A percentile compares a stretch with the other conserved stretches of the same genome.
Conservation (phyloP, 306 rosid genomes). For the Cucurbita pepo region DNA sequence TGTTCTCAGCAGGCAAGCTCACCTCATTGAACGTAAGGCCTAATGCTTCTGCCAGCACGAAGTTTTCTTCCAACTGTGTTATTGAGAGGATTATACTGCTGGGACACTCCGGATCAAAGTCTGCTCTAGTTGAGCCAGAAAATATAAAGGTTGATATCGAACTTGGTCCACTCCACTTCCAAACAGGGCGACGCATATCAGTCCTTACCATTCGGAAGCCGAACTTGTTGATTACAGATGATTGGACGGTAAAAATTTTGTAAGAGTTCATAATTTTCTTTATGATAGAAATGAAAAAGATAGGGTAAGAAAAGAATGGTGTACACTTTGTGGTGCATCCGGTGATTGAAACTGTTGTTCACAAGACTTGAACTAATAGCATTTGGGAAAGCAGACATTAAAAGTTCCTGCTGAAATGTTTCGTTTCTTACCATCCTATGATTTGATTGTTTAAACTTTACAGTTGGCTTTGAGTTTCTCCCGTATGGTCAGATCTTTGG, state of each 20-base stretch:
- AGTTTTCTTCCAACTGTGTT: constrained; percentile 25
- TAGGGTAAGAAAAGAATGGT: background rate
- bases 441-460: background rate
- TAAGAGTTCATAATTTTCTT: constrained; percentile 4
- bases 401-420: background rate
- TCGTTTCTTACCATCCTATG: background rate
- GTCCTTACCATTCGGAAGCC: constrained; percentile 66
- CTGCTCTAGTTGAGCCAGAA: constrained; percentile 53
- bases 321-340: background rate
- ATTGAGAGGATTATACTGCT: constrained; percentile 76
- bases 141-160: constrained; percentile 40
- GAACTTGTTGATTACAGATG: constrained; percentile 44
- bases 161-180: constrained; percentile 55
- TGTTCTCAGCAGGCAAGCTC: constrained; percentile 56
- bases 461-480: background rate
- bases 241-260: constrained; percentile 57
- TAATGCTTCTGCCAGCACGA: constrained; percentile 13
- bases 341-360: background rate
- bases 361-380: background rate
- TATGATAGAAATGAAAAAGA: background rate
- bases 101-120: constrained; percentile 48
- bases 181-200: constrained; percentile 17
- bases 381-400: background rate
- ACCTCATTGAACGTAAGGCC: constrained; percentile 39
- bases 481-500: background rate